Evolutionary conservation across 148 eudicot genomes (phyloP).

Genomic region (Rhododendron ferrugineum): DNA sequence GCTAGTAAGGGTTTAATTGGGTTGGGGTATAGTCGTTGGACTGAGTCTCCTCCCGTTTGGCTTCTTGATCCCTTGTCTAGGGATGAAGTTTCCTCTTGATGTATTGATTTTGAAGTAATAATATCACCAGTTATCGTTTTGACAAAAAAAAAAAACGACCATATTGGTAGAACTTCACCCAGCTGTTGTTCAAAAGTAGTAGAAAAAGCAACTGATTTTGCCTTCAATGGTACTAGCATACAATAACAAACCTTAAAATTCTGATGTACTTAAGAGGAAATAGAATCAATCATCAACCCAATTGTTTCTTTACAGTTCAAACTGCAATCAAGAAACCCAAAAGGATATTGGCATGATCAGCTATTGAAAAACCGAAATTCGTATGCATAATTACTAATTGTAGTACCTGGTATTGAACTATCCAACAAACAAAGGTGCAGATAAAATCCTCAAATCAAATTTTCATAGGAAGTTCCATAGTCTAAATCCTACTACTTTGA

Average conservation of each 20-base stretch:
- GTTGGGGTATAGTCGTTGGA: too few species aligned
- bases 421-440: slow-evolving; percentile 1
- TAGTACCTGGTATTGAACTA: neutral
- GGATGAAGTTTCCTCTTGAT: too few species aligned
- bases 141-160: too few species aligned
- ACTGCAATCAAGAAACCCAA: neutral
- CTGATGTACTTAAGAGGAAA: neutral
- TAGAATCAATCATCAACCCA: slow-evolving; percentile 10
- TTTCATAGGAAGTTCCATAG: neutral
- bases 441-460: neutral
- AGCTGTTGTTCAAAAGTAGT: neutral
- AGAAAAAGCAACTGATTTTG: neutral
- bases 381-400: neutral
- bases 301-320: neutral
- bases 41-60: too few species aligned
- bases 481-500: neutral
- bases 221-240: neutral
- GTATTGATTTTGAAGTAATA: too few species aligned
- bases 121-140: too few species aligned
- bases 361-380: neutral
- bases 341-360: neutral
- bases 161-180: neutral
- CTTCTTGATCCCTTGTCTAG: too few species aligned
- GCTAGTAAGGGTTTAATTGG: too few species aligned
- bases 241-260: slow-evolving; percentile 7